A percentile compares a stretch with the other conserved stretches of the same genome.
These are phyloP conservation scores for Monosporozyma solicola DNA, from an alignment of 805 yeast species.

Conservation along the genomic window DNA sequence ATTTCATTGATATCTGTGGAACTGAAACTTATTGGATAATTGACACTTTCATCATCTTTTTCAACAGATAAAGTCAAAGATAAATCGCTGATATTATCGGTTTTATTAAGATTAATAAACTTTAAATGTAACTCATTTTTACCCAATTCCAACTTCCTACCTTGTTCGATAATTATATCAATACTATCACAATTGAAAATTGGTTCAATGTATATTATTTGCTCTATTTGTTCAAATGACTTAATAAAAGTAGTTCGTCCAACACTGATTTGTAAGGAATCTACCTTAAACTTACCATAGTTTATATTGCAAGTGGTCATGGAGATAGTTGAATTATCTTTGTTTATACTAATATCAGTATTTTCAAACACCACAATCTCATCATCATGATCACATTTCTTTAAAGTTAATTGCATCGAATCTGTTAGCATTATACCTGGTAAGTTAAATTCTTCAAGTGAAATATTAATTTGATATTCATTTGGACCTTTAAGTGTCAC, in stretches of 20 bases:
- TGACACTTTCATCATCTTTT: background rate
- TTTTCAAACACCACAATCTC: constrained; percentile 10
- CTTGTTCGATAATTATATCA: constrained; percentile 11
- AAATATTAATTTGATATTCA: constrained; percentile 13
- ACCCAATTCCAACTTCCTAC: constrained; percentile 13
- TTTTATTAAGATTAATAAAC: constrained; percentile 7
- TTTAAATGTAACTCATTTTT: constrained; percentile 12
- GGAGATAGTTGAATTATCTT: constrained; percentile 4
- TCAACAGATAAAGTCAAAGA: constrained; percentile 2
- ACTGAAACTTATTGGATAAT: constrained; percentile 3
- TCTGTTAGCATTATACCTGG: constrained; percentile 13
- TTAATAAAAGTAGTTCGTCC: constrained; percentile 22
- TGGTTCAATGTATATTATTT: constrained; percentile 10
- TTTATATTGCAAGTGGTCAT: constrained; percentile 15
- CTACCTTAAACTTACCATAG: constrained; percentile 19
- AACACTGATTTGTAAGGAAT: constrained; percentile 18
- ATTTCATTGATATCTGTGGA: background rate
- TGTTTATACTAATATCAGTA: constrained; percentile 4
- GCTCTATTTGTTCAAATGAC: constrained; percentile 10
- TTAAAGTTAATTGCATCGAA: constrained; percentile 13
- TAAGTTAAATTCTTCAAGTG: constrained; percentile 11
- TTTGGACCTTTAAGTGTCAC: constrained; percentile 12
- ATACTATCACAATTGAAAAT: constrained; percentile 14
- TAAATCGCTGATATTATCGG: background rate
- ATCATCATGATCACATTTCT: constrained; percentile 8